These are phyloP conservation scores for Lactarius tabidus DNA, from an alignment of 768 basidiomycete genomes.

Conservation along the genomic window DNA sequence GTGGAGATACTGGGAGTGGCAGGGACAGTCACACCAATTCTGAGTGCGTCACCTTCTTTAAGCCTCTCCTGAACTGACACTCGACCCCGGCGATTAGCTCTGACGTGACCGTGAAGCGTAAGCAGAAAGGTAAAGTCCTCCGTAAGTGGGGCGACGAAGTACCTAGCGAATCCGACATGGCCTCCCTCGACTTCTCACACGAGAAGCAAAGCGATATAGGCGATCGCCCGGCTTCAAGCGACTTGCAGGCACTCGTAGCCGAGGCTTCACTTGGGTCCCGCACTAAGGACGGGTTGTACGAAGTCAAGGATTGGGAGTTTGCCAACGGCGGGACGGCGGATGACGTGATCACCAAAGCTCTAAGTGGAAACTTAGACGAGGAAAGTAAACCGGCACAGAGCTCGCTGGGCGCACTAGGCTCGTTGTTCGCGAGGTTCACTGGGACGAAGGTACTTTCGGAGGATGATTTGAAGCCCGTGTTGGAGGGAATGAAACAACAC, in stretches of 20 bases:
- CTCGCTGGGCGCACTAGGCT: slow-evolving; percentile 63
- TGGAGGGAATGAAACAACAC: slow-evolving; percentile 95
- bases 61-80: slow-evolving; percentile 5
- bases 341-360: slow-evolving; percentile 56
- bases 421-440: slow-evolving; percentile 80
- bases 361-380: slow-evolving; percentile 41
- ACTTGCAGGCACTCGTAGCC: slow-evolving; percentile 63
- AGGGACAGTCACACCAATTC: slow-evolving; percentile 60
- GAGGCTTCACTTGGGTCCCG: slow-evolving; percentile 71
- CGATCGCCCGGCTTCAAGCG: slow-evolving; percentile 34
- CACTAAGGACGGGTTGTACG: slow-evolving; percentile 66
- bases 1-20: slow-evolving; percentile 50
- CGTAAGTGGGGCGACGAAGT: slow-evolving; percentile 91
- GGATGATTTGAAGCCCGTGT: slow-evolving; percentile 78
- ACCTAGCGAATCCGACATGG: slow-evolving; percentile 86
- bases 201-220: slow-evolving; percentile 45
- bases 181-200: slow-evolving; percentile 80
- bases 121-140: slow-evolving; percentile 60
- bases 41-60: slow-evolving; percentile 50
- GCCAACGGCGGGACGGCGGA: slow-evolving; percentile 39
- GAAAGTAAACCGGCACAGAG: slow-evolving; percentile 34
- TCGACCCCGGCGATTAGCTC: slow-evolving; percentile 40
- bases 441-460: slow-evolving; percentile 80
- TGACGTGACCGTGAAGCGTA: slow-evolving; percentile 46
- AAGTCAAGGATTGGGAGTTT: slow-evolving; percentile 86